Conservation (phyloP, 2,329 filamentous ascomycete species). For the Phialemoniopsis sp. region DNA sequence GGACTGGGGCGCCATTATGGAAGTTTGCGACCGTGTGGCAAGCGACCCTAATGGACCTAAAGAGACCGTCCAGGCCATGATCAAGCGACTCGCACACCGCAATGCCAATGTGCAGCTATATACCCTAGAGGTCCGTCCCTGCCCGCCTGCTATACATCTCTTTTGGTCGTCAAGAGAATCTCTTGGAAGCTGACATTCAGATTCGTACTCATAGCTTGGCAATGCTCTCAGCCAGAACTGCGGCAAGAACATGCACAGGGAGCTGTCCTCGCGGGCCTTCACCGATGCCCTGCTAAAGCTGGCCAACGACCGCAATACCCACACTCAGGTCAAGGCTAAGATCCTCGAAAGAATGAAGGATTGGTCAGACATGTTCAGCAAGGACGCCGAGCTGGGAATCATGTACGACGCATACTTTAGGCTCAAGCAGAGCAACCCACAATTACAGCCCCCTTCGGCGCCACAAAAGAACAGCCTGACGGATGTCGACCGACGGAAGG, state of each 20-base stretch:
- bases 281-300: conserved; percentile 90
- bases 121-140: conserved; percentile 67
- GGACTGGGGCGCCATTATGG: conserved; percentile 63
- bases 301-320: conserved; percentile 91
- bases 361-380: conserved; percentile 92
- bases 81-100: conserved; percentile 85
- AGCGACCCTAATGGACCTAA: conserved; percentile 60
- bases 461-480: conserved; percentile 91
- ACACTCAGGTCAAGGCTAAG: conserved; percentile 94
- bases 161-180: too few relatives aligned
- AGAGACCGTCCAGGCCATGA: conserved; percentile 84
- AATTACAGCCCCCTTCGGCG: conserved; percentile 85
- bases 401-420: conserved; percentile 95
- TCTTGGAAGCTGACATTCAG: neutral
- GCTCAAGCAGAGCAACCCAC: conserved; percentile 80
- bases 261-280: conserved; percentile 86
- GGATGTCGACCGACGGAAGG: conserved; percentile 83
- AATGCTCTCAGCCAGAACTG: conserved; percentile 93
- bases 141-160: neutral
- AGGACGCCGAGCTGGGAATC: conserved; percentile 87
- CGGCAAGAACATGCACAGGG: conserved; percentile 79
- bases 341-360: conserved; percentile 95
- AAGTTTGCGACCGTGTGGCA: conserved; percentile 57
- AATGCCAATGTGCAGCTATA: conserved; percentile 97
- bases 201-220: conserved; percentile 56